These are phyloP conservation scores for Cercospora beticola DNA, from an alignment of 2,329 filamentous ascomycete genomes.

Conservation along the genomic window DNA sequence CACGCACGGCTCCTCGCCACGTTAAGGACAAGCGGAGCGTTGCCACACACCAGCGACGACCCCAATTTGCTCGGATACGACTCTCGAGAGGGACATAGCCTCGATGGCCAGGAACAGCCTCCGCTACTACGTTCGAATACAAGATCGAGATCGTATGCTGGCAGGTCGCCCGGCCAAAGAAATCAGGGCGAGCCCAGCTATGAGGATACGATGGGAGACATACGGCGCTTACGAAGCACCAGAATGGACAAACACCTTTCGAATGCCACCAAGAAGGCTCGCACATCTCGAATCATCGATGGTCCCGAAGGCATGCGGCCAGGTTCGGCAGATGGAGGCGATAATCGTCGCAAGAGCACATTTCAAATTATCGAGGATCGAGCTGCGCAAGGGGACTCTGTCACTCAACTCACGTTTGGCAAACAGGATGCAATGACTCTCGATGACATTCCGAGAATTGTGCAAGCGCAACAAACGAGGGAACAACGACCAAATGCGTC, in stretches of 20 bases:
- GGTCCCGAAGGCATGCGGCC: constrained; percentile 74
- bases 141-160: constrained; percentile 72
- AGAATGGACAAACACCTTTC: constrained; percentile 92
- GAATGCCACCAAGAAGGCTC: constrained; percentile 84
- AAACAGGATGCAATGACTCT: constrained; percentile 88
- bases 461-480: constrained; percentile 90
- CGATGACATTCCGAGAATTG: constrained; percentile 94
- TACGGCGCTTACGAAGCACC: constrained; percentile 85
- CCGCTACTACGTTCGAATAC: constrained; percentile 63
- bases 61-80: constrained; percentile 66
- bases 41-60: constrained; percentile 72
- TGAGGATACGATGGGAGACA: constrained; percentile 94
- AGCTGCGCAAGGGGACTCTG: constrained; percentile 64
- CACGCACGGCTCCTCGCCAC: constrained; percentile 86
- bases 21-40: constrained; percentile 75
- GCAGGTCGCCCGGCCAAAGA: constrained; percentile 55
- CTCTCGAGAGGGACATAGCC: constrained; percentile 61
- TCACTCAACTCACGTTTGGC: constrained; percentile 78
- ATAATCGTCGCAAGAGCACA: constrained; percentile 34
- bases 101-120: constrained; percentile 49
- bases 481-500: constrained; percentile 83
- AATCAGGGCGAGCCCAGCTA: constrained; percentile 68
- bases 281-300: constrained; percentile 90
- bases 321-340: constrained; percentile 64
- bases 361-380: constrained; percentile 81